Percentiles rank a stretch among this genome's conserved stretches.
phyloP scores from a whole-genome alignment of 1,284 basidiomycete species.

The Cutaneotrichosporon sp. region DNA sequence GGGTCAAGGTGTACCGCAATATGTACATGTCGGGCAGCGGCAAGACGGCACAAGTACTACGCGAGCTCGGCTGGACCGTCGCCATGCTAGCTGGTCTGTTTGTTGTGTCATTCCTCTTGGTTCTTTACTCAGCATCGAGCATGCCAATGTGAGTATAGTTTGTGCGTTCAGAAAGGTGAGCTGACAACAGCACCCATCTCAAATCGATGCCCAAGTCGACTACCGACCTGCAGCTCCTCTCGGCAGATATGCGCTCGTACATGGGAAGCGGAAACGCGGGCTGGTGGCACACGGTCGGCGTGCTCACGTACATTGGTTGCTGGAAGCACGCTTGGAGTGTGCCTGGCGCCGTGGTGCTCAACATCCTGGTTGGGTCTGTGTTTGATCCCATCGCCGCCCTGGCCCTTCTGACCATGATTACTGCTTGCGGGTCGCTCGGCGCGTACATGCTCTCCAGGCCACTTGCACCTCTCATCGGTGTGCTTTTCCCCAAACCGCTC shows the following conservation, averaged over 20 bases:
- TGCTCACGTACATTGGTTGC: slow-evolving; percentile 73
- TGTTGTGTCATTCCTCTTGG: slow-evolving; percentile 39
- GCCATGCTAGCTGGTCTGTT: slow-evolving; percentile 39
- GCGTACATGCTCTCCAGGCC: slow-evolving; percentile 73
- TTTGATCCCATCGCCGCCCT: slow-evolving; percentile 75
- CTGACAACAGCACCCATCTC: slow-evolving; percentile 34
- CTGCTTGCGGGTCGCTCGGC: slow-evolving; percentile 74
- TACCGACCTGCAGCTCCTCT: slow-evolving; percentile 47
- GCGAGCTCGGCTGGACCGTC: slow-evolving; percentile 47
- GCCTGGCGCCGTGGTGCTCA: slow-evolving; percentile 85
- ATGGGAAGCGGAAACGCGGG: slow-evolving; percentile 42
- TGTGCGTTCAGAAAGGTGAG: background rate
- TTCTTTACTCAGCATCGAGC: slow-evolving; percentile 37
- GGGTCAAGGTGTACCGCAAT: slow-evolving; percentile 21
- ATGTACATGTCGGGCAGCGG: slow-evolving; percentile 24
- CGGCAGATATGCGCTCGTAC: slow-evolving; percentile 46
- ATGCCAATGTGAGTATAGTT: slow-evolving; percentile 48
- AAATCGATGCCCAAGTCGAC: slow-evolving; percentile 47
- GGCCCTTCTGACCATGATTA: slow-evolving; percentile 69
- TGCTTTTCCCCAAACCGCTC: slow-evolving; percentile 73
- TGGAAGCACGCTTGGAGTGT: slow-evolving; percentile 96
- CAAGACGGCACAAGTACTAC: slow-evolving; percentile 41
- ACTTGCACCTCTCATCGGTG: slow-evolving; percentile 73
- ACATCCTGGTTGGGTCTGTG: slow-evolving; percentile 80
- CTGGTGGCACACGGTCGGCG: slow-evolving; percentile 56